Evolutionary conservation across 2,329 filamentous ascomycete species (phyloP).

Genomic region (Xenosphaeropsis pyriputrescens): DNA sequence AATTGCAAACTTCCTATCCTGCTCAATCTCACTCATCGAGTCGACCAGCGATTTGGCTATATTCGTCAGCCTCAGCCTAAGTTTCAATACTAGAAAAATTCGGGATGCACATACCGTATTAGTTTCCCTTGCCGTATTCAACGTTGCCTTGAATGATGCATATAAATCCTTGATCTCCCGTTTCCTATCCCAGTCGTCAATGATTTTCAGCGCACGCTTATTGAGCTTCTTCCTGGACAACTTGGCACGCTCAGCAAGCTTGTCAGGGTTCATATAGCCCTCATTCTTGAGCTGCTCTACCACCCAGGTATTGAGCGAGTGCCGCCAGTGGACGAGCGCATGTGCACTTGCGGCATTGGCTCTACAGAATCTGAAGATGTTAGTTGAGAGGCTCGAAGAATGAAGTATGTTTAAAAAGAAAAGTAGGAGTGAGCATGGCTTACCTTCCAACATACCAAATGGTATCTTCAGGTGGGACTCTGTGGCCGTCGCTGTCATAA

Average conservation of each 20-base stretch:
- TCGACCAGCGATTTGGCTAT: too few species aligned
- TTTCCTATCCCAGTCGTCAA: slow-evolving; percentile 45
- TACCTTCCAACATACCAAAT: slow-evolving; percentile 37
- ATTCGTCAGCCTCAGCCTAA: too few species aligned
- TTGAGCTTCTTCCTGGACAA: slow-evolving; percentile 43
- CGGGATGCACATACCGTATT: too few species aligned
- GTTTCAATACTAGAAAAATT: too few species aligned
- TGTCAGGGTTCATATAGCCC: slow-evolving; percentile 39
- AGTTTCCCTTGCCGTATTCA: slow-evolving; percentile 38
- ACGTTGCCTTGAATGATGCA: slow-evolving; percentile 45
- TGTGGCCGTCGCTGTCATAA: slow-evolving; percentile 29
- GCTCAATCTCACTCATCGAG: too few species aligned
- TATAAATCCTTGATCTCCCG: slow-evolving; percentile 49
- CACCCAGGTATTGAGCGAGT: slow-evolving; percentile 59
- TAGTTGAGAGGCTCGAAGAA: slow-evolving; percentile 8
- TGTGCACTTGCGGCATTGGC: slow-evolving; percentile 56
- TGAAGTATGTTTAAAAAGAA: slow-evolving; percentile 5
- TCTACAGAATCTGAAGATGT: slow-evolving; percentile 31
- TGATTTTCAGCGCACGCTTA: slow-evolving; percentile 45
- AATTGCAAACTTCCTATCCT: too few species aligned
- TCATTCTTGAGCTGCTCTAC: slow-evolving; percentile 42
- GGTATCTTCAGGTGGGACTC: slow-evolving; percentile 25
- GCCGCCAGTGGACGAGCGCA: slow-evolving; percentile 61
- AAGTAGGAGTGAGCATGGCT: slow-evolving; percentile 9
- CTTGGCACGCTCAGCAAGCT: slow-evolving; percentile 44